These are phyloP conservation scores for Trifolium dubium DNA, from an alignment of 306 rosid genomes.

Conservation along the genomic window DNA sequence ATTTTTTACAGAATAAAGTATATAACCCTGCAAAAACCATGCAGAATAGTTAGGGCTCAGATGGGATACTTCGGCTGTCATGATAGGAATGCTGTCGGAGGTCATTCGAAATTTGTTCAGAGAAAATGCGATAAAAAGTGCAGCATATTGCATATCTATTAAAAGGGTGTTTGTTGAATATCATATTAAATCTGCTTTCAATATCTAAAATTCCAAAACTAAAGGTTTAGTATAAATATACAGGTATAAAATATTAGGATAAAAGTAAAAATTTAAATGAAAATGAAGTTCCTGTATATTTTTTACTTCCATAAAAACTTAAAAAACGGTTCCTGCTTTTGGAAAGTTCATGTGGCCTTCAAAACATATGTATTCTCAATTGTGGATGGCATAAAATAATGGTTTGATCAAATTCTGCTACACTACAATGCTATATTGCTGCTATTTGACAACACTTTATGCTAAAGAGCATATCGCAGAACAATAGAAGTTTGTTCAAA, in stretches of 20 bases:
- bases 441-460: not conserved
- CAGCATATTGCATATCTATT: conserved; percentile 24
- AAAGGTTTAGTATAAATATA: not conserved
- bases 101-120: conserved; percentile 6
- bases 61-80: not conserved
- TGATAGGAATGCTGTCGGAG: not conserved
- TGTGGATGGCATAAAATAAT: not conserved
- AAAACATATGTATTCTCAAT: not conserved
- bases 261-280: not conserved
- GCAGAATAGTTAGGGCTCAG: conserved; percentile 15
- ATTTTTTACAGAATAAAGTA: conserved; percentile 72
- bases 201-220: conserved; percentile 26
- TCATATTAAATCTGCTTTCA: conserved; percentile 5
- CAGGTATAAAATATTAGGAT: not conserved
- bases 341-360: not conserved
- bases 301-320: conserved; percentile 20
- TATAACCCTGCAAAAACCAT: conserved; percentile 74
- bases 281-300: conserved; percentile 7
- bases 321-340: conserved; percentile 9
- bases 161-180: conserved; percentile 9
- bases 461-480: not conserved
- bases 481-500: not conserved
- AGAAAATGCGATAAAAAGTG: conserved; percentile 15
- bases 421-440: not conserved
- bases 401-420: not conserved